Percentiles rank a stretch among this genome's conserved stretches.
phyloP scores from a whole-genome alignment of 2,329 filamentous ascomycete genomes.

The Penicillium sp. region DNA sequence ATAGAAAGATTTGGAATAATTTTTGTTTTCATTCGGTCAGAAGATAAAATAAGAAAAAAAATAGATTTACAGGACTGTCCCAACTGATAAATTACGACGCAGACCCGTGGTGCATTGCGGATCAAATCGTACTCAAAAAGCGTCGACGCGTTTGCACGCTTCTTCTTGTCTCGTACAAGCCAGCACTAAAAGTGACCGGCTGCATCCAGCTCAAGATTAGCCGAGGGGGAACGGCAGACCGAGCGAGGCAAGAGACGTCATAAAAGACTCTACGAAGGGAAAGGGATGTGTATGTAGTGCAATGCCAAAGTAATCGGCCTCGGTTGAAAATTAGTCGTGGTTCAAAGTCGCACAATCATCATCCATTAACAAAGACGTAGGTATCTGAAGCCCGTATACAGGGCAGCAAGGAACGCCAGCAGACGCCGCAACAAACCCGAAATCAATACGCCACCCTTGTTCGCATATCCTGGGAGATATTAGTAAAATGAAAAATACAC shows the following conservation, averaged over 20 bases:
- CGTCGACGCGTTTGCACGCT: constrained; percentile 38
- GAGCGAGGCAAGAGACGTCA: constrained; percentile 53
- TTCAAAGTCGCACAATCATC: constrained; percentile 13
- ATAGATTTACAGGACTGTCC: constrained; percentile 27
- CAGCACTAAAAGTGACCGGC: constrained; percentile 18
- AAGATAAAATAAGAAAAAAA: background rate
- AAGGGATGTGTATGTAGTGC: background rate
- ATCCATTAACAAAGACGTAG: constrained; percentile 23
- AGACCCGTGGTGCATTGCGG: constrained; percentile 35
- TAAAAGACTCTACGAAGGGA: background rate
- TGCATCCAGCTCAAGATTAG: constrained; percentile 47
- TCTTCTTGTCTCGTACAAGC: constrained; percentile 51
- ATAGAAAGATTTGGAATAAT: background rate
- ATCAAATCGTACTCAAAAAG: constrained; percentile 54
- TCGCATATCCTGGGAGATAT: constrained; percentile 52
- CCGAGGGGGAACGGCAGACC: constrained; percentile 39
- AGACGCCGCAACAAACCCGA: constrained; percentile 27
- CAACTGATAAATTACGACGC: constrained; percentile 50
- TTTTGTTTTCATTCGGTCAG: background rate
- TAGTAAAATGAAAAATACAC: constrained; percentile 5
- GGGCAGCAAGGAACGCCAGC: constrained; percentile 21
- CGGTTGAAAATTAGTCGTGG: constrained; percentile 4
- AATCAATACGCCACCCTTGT: constrained; percentile 57
- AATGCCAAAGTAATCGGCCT: background rate
- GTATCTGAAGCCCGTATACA: constrained; percentile 29